Percentiles rank a stretch among this genome's conserved stretches.
phyloP scores from a whole-genome alignment of 2,329 filamentous ascomycete species.

The Epichloe hybrida region DNA sequence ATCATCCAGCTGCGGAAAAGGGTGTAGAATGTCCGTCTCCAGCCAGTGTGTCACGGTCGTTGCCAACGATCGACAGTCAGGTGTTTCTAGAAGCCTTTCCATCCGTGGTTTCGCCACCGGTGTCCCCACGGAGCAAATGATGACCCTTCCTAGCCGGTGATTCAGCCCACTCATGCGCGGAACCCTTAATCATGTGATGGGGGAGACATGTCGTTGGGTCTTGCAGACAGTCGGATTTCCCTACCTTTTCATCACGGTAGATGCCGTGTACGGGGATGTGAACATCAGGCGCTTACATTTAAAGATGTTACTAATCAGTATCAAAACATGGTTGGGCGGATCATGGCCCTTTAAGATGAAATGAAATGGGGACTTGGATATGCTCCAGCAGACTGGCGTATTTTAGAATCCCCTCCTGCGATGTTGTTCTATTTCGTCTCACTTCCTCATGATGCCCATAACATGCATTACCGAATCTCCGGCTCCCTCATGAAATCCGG shows the following conservation, averaged over 20 bases:
- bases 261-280: no score
- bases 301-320: no score
- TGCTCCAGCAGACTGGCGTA: no score
- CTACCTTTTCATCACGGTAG: no score
- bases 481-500: constrained; percentile 31
- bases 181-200: neutral
- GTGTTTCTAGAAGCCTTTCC: neutral
- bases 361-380: no score
- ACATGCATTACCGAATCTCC: constrained; percentile 23
- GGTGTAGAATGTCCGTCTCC: no score
- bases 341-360: no score
- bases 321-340: no score
- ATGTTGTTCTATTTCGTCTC: no score
- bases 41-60: neutral
- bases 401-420: no score
- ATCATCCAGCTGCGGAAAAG: no score
- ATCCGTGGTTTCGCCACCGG: neutral
- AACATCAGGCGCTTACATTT: no score
- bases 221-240: neutral
- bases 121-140: neutral
- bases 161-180: neutral
- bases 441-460: neutral
- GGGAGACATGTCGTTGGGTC: neutral
- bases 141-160: neutral
- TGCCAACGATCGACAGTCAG: neutral